Evolutionary conservation across 805 yeast genomes (phyloP).

Genomic region (Lipomyces sp.): DNA sequence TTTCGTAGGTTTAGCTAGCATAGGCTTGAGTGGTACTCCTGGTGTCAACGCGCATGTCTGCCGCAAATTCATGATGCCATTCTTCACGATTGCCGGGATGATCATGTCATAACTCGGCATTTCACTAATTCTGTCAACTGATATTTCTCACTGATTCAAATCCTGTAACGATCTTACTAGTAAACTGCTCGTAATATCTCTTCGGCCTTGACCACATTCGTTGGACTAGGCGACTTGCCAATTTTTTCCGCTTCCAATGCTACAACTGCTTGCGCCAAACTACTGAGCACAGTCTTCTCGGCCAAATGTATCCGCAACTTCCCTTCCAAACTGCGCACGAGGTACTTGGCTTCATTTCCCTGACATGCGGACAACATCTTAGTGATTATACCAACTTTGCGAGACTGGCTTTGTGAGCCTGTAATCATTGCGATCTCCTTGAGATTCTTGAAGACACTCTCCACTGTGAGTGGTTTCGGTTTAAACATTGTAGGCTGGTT

Average conservation of each 20-base stretch:
- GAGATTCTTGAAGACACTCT: constrained; percentile 72
- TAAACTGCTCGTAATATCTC: constrained; percentile 79
- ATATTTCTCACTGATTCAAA: neutral
- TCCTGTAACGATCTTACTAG: constrained; percentile 1
- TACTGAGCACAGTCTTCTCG: constrained; percentile 84
- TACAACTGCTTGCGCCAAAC: constrained; percentile 81
- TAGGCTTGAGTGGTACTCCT: constrained; percentile 94
- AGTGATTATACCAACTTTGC: constrained; percentile 78
- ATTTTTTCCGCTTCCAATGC: constrained; percentile 57
- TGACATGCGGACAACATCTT: constrained; percentile 83
- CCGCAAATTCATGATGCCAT: constrained; percentile 69
- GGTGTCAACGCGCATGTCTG: constrained; percentile 79
- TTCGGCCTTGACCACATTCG: constrained; percentile 66
- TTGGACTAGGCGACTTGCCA: constrained; percentile 47
- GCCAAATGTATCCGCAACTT: constrained; percentile 92
- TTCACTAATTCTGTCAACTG: constrained; percentile 57
- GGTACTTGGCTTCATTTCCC: constrained; percentile 84
- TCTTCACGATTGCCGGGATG: constrained; percentile 64
- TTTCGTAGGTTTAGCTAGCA: constrained; percentile 98
- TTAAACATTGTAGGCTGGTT: constrained; percentile 93
- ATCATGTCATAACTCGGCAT: constrained; percentile 87
- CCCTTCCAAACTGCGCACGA: constrained; percentile 90
- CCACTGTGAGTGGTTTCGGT: constrained; percentile 78
- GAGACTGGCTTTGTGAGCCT: constrained; percentile 81
- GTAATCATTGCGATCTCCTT: constrained; percentile 75